Conservation (phyloP, 2,329 filamentous ascomycete species). For the Fusarium poae region DNA sequence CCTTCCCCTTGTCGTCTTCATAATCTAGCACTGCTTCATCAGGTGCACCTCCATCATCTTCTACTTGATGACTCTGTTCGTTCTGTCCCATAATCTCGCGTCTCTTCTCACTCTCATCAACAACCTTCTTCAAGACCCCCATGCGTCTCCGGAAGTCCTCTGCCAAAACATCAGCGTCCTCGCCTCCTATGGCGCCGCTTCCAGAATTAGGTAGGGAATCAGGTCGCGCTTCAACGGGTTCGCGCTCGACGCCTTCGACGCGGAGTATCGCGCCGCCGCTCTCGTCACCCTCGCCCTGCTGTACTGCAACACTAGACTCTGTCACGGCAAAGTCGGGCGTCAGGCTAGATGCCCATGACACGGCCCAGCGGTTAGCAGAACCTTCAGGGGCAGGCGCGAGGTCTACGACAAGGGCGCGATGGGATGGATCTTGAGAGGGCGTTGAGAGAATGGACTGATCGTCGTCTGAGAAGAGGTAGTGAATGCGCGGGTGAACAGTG, state of each 20-base stretch:
- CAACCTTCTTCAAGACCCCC: conserved; percentile 65
- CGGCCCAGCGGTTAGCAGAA: conserved; percentile 61
- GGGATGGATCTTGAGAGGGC: conserved; percentile 57
- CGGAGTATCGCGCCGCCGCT: conserved; percentile 51
- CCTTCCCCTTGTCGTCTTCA: conserved; percentile 32
- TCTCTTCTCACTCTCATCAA: conserved; percentile 64
- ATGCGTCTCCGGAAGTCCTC: conserved; percentile 71
- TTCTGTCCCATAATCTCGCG: conserved; percentile 50
- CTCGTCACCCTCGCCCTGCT: conserved; percentile 55
- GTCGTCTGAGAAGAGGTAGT: conserved; percentile 95
- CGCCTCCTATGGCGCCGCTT: conserved; percentile 53
- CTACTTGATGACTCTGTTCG: conserved; percentile 8
- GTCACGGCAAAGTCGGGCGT: conserved; percentile 78
- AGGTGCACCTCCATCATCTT: conserved; percentile 26
- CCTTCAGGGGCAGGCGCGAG: conserved; percentile 57
- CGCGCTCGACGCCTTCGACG: conserved; percentile 57
- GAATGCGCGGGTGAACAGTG: conserved; percentile 85
- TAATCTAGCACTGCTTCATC: conserved; percentile 40
- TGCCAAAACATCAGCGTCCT: conserved; percentile 65
- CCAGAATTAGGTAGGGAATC: conserved; percentile 49
- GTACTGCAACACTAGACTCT: conserved; percentile 58
- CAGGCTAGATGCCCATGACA: conserved; percentile 79
- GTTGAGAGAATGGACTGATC: conserved; percentile 82
- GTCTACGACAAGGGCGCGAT: conserved; percentile 69
- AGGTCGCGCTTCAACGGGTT: conserved; percentile 50